Base-by-base conservation (phyloP, 1,139 yeast genomes). In the Candida dubliniensis region DNA sequence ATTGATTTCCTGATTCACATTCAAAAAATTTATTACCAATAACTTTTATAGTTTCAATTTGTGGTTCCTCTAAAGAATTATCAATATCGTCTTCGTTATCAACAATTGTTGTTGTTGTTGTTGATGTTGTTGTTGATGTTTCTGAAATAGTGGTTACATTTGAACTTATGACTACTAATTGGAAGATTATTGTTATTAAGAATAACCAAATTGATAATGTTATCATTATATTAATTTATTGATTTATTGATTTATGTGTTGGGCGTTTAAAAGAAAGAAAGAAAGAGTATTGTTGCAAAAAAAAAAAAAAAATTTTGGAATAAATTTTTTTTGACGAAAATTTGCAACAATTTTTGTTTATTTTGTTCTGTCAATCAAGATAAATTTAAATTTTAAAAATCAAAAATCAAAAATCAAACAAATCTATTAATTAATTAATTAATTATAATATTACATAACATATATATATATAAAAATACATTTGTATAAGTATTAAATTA, bases 1-100 rank as follows among this genome's bases (percentile, higher is more conserved):
- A 80, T 59, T 78, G 84, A 25, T 69, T 63, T 0, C 76, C 77
- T 11, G 49, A 26, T 13, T 58, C 61, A 2, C 67, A 50, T 46
- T 67, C 59, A 49, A 72, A 77, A 56, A 81, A 77, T 52, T 77
- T 77, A 55, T 67, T 74, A 0, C 82, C 82, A 13, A 55, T 48
- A 1, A 72, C 63, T 26, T 36, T 37, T 14, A 50, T 47, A 6
- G 52, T 42, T 18, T 34, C 34, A n/a, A 44, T 38, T 18, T 18
- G 23, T 18, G 23, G 23, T 18, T 18, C 23, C 23, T 18, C 23
- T 5, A 18, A 18, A 18, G 5, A 18, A 18, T 18, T 5, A 18
- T 18, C 23, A 18, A 5, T 5, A 5, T n/a, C n/a, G n/a, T n/a
- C n/a, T n/a, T n/a, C n/a, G n/a, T n/a, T n/a, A n/a, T n/a, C n/a